phyloP scores from a whole-genome alignment of 2,329 filamentous ascomycete species.

The Cytospora chrysosperma region DNA sequence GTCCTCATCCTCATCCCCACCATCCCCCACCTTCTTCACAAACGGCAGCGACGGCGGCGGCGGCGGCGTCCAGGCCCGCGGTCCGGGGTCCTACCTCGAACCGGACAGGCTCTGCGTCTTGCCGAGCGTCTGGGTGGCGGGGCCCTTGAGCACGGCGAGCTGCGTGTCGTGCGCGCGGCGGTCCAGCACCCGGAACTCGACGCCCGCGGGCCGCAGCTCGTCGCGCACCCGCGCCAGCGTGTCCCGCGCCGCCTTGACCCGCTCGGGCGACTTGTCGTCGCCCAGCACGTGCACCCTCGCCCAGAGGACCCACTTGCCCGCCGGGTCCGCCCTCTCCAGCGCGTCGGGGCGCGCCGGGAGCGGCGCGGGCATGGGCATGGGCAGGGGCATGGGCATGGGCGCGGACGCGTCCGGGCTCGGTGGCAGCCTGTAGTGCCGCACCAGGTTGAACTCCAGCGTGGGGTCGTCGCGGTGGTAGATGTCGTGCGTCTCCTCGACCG shows the following conservation, averaged over 20 bases:
- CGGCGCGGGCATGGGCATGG: slow-evolving; percentile 32
- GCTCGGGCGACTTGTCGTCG: slow-evolving; percentile 58
- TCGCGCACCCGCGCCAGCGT: slow-evolving; percentile 46
- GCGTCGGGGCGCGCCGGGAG: slow-evolving; percentile 47
- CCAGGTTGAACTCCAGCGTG: slow-evolving; percentile 51
- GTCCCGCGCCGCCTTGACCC: slow-evolving; percentile 55
- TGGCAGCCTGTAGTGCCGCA: slow-evolving; percentile 46
- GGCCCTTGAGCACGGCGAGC: slow-evolving; percentile 18
- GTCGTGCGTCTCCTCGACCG: slow-evolving; percentile 52
- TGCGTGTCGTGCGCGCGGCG: slow-evolving; percentile 53
- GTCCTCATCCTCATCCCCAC: too few species aligned
- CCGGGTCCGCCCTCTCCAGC: slow-evolving; percentile 47
- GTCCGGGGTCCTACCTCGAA: not conserved
- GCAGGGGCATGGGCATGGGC: too few species aligned
- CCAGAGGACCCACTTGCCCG: slow-evolving; percentile 54
- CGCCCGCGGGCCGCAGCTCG: slow-evolving; percentile 48
- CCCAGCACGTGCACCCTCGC: slow-evolving; percentile 50
- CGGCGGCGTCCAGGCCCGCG: too few species aligned
- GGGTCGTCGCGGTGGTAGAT: slow-evolving; percentile 50
- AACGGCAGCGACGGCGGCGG: too few species aligned
- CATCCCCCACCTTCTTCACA: too few species aligned
- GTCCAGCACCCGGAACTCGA: slow-evolving; percentile 52
- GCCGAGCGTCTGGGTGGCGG: slow-evolving; percentile 17
- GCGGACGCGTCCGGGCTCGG: too few species aligned
- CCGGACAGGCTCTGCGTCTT: slow-evolving; percentile 18